Evolutionary conservation across 1,139 yeast species (phyloP).

Genomic region (Candida dubliniensis): DNA sequence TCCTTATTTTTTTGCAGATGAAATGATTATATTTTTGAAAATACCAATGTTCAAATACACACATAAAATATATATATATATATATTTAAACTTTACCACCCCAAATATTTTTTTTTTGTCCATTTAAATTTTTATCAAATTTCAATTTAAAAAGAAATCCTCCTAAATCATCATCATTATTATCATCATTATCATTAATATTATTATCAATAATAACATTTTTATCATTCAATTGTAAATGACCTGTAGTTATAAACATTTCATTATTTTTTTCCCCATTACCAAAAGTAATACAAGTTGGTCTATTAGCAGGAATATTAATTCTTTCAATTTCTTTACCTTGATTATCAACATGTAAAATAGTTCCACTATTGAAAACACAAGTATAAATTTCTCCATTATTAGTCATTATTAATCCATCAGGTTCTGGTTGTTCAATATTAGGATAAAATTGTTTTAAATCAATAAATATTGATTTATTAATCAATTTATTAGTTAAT

Average conservation of each 20-base stretch:
- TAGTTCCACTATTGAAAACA: conserved; percentile 60
- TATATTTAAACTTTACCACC: conserved; percentile 17
- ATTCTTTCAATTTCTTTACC: conserved; percentile 57
- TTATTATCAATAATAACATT: conserved; percentile 30
- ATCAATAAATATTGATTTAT: conserved; percentile 45
- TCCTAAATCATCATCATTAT: conserved; percentile 49
- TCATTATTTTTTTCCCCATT: conserved; percentile 55
- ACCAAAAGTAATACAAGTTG: conserved; percentile 74
- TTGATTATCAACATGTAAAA: conserved; percentile 50
- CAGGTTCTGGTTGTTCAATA: conserved; percentile 61
- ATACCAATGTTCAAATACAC: no score
- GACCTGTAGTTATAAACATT: conserved; percentile 69
- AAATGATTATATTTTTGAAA: no score
- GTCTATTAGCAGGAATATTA: conserved; percentile 58
- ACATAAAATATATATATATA: no score
- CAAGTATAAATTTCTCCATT: conserved; percentile 69
- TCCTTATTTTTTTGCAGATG: no score
- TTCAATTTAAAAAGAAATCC: conserved; percentile 36
- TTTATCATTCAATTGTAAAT: conserved; percentile 37
- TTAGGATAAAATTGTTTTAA: conserved; percentile 29
- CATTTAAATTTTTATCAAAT: conserved; percentile 21
- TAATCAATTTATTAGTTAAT: conserved; percentile 42
- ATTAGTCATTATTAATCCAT: conserved; percentile 69
- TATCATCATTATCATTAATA: no score
- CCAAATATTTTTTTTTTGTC: conserved; percentile 29